Base-by-base conservation (phyloP, 2,329 filamentous ascomycete species). In the Cytospora schulzeri region DNA sequence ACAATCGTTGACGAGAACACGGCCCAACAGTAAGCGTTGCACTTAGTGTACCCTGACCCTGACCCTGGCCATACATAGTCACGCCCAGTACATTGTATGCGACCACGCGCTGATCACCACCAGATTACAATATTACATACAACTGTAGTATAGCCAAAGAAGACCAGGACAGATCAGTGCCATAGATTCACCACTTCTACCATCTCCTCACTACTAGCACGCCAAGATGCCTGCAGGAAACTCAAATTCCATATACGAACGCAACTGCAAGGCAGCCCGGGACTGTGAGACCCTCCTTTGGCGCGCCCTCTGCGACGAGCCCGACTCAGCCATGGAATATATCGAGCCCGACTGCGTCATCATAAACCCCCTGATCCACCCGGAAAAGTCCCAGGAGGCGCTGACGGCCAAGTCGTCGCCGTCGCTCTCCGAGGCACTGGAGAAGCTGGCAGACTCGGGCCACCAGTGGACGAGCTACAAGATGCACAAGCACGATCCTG, bases 301-400 rank as follows among this genome's bases (percentile, higher is more conserved):
- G 64, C 33, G 33, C 2, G 64, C 64, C 1, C 51, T 63, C 9
- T 66, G 64, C 11, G 56, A 63, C 41, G 54, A 57, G 1, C 33
- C 54, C 19, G 24, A 33, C 33, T 51, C 22, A 6, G 64, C 28
- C 29, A 31, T 22, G 24, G 38, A 55, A 2, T 66, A 66, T 35
- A 51, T 66, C 3, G 64, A 66, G 24, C 24, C 56, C 29, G 60
- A 63, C 50, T 63, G 60, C 24, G 55, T 63, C 45, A 38, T 66
- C 19, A 60, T 66, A 48, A 66, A 66, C 51, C 64, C 64, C 33
- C 56, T 66, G n/a, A 29, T 66, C 29, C 60, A 66, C 24, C 64
- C 64, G 14, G 35, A 62, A 12, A 57, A 41, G 33, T 56, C 56
- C 29, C 55, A 54, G 24, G 60, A 62, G 31, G 59, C 60, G 5